Conservation (phyloP, 1,139 yeast species). For the Kluyveromyces sp. region DNA sequence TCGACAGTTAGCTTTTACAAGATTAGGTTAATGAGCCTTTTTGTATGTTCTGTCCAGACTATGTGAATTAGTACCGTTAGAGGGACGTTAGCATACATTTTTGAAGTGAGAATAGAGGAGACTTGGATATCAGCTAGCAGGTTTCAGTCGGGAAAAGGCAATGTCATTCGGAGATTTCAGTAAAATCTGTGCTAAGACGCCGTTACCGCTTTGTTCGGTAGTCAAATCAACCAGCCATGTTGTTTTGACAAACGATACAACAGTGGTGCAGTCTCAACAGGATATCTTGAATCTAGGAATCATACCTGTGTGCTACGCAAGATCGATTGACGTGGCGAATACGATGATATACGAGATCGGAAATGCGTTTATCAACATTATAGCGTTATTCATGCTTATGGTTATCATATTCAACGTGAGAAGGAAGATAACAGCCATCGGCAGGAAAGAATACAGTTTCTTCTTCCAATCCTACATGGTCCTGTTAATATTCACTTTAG, state of each 20-base stretch:
- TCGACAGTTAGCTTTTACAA: too few relatives aligned
- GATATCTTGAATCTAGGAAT: slow-evolving; percentile 42
- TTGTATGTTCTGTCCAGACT: too few relatives aligned
- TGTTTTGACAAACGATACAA: slow-evolving; percentile 20
- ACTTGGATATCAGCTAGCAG: background rate
- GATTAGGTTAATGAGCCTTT: too few relatives aligned
- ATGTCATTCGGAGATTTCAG: slow-evolving; percentile 64
- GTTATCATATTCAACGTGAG: slow-evolving; percentile 75
- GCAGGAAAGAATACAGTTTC: slow-evolving; percentile 76
- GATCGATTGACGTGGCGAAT: slow-evolving; percentile 82
- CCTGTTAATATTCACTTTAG: slow-evolving; percentile 55
- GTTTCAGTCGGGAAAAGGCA: too few relatives aligned
- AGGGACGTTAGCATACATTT: too few relatives aligned
- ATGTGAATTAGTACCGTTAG: too few relatives aligned
- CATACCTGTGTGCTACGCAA: slow-evolving; percentile 71
- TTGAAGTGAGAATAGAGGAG: too few relatives aligned
- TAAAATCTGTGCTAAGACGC: slow-evolving; percentile 56
- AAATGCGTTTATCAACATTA: slow-evolving; percentile 76
- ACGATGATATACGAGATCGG: slow-evolving; percentile 91
- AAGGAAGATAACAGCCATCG: slow-evolving; percentile 88
- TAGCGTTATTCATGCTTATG: slow-evolving; percentile 55
- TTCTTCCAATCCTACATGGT: slow-evolving; percentile 58
- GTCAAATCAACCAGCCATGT: slow-evolving; percentile 27
- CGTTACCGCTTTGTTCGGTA: slow-evolving; percentile 64
- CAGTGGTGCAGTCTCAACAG: slow-evolving; percentile 21